phyloP scores from a whole-genome alignment of 805 yeast genomes.

The Zygosaccharomyces pseudorouxii region DNA sequence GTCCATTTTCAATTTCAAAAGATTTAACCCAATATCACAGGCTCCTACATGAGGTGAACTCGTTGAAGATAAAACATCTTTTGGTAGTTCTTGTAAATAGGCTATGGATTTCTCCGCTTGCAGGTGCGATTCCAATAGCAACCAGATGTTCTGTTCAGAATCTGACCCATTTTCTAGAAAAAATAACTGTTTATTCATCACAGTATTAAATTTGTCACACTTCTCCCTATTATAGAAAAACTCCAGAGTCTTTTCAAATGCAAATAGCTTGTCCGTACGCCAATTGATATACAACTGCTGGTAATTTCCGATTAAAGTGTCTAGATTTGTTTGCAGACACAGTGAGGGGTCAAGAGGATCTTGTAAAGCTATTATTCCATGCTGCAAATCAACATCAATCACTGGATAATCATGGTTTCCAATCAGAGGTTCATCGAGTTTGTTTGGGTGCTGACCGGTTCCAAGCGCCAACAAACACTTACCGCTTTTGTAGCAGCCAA shows the following conservation, averaged over 20 bases:
- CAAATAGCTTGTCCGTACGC: constrained; percentile 41
- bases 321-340: constrained; percentile 8
- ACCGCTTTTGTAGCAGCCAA: constrained; percentile 17
- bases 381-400: constrained; percentile 33
- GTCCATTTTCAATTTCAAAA: constrained; percentile 27
- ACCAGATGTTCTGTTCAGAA: constrained; percentile 37
- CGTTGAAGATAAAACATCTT: constrained; percentile 9
- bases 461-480: constrained; percentile 59
- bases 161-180: constrained; percentile 35
- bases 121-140: constrained; percentile 49
- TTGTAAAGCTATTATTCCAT: constrained; percentile 31
- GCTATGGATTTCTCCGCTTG: constrained; percentile 18
- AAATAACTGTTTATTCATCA: constrained; percentile 43
- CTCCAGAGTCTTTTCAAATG: constrained; percentile 20
- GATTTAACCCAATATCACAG: constrained; percentile 39
- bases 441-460: constrained; percentile 44
- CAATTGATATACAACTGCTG: constrained; percentile 61
- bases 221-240: constrained; percentile 30
- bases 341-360: constrained; percentile 39
- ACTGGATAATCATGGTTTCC: constrained; percentile 71
- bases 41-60: constrained; percentile 24
- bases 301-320: constrained; percentile 39
- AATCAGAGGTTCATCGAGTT: constrained; percentile 37
- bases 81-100: constrained; percentile 20
- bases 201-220: constrained; percentile 16